Evolutionary conservation across 352 stramenopile species (phyloP).

Genomic region (Phytophthora sp.): DNA sequence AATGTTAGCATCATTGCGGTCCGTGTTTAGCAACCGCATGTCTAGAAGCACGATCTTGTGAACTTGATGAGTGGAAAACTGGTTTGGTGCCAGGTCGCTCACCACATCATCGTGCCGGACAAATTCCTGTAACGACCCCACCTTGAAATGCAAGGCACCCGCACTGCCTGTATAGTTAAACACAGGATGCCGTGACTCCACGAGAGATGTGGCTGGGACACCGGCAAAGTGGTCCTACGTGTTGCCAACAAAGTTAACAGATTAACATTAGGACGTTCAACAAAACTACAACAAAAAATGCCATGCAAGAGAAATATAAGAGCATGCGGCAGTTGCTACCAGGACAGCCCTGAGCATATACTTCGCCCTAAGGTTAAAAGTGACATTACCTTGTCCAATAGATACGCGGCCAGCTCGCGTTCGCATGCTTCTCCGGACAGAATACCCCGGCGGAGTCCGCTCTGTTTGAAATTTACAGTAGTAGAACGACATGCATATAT

Average conservation of each 20-base stretch:
- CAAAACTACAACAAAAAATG: background rate
- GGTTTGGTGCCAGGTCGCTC: slow-evolving; percentile 92
- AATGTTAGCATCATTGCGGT: slow-evolving; percentile 98
- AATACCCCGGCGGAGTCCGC: slow-evolving; percentile 91
- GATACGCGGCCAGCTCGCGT: slow-evolving; percentile 97
- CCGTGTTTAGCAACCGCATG: slow-evolving; percentile 98
- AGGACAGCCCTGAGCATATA: no score
- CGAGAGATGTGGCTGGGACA: slow-evolving; percentile 79
- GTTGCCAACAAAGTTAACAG: slow-evolving; percentile 34
- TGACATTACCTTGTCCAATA: slow-evolving; percentile 89
- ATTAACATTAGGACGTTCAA: background rate
- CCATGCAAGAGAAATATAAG: no score
- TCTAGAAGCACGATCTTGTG: slow-evolving; percentile 99
- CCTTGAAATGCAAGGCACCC: slow-evolving; percentile 84
- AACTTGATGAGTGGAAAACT: slow-evolving; percentile 92
- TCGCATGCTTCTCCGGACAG: slow-evolving; percentile 96
- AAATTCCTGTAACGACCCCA: slow-evolving; percentile 98
- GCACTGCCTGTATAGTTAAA: slow-evolving; percentile 72
- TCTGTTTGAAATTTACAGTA: slow-evolving; percentile 33
- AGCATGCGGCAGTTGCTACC: no score
- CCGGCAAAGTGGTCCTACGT: slow-evolving; percentile 85
- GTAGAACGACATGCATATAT: background rate
- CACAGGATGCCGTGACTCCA: slow-evolving; percentile 75
- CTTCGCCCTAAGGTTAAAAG: background rate
- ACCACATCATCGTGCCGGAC: slow-evolving; percentile 94